Conservation (phyloP, 225 moss, liverwort and hornwort genomes). For the Neckera pumila region DNA sequence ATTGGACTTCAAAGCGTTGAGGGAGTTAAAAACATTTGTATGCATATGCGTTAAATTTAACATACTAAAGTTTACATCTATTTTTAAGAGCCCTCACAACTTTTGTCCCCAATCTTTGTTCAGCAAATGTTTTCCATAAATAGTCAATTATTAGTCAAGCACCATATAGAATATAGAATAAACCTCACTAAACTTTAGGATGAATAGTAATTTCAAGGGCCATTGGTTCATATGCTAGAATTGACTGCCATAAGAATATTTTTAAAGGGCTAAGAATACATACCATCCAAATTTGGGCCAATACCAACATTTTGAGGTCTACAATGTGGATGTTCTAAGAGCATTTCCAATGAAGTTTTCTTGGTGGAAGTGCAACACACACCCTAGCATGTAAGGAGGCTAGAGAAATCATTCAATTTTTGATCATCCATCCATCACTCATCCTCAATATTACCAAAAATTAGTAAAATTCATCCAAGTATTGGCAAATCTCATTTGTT, state of each 20-base stretch:
- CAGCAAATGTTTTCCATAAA: neutral
- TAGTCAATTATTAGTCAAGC: neutral
- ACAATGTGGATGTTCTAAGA: rapidly evolving
- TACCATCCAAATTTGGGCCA: neutral
- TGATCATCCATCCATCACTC: neutral
- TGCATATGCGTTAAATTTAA: rapidly evolving
- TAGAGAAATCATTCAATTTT: neutral
- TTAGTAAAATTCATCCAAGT: neutral
- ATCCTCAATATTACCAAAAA: neutral
- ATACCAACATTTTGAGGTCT: rapidly evolving
- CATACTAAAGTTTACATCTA: rapidly evolving
- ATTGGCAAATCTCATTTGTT: neutral
- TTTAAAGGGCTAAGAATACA: rapidly evolving
- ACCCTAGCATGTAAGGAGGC: neutral
- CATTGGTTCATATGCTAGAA: rapidly evolving
- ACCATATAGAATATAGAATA: neutral
- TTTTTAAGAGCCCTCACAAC: neutral
- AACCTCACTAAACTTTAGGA: neutral
- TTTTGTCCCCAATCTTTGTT: rapidly evolving
- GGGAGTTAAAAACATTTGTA: rapidly evolving
- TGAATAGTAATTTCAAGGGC: too few relatives aligned
- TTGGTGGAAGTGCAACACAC: rapidly evolving
- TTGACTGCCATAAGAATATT: neutral
- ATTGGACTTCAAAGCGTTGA: rapidly evolving
- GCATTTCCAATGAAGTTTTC: neutral